These are phyloP conservation scores for Fomitopsis pulvina DNA, from an alignment of 768 basidiomycete genomes.

Conservation along the genomic window DNA sequence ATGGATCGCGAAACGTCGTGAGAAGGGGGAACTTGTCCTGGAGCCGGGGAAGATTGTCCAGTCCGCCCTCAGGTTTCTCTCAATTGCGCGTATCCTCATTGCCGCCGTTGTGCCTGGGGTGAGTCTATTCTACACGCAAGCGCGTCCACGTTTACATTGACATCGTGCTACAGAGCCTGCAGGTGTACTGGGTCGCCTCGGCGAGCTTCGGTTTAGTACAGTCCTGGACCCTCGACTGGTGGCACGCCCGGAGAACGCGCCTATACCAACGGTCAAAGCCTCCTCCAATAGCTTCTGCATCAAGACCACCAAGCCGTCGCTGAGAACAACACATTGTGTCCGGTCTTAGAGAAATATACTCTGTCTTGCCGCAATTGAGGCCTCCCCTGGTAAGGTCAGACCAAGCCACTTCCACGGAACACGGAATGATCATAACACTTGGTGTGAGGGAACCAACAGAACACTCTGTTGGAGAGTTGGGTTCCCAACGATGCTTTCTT, in stretches of 20 bases:
- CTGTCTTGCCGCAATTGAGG: no score
- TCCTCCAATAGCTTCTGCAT: neutral
- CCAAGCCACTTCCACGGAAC: no score
- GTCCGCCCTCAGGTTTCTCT: slow-evolving; percentile 45
- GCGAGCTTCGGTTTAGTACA: slow-evolving; percentile 69
- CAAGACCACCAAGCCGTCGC: neutral
- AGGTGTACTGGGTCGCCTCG: slow-evolving; percentile 75
- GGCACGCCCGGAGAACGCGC: slow-evolving; percentile 36
- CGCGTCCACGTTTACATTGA: slow-evolving; percentile 7
- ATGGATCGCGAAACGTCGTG: slow-evolving; percentile 36
- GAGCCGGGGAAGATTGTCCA: slow-evolving; percentile 48
- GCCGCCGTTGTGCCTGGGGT: slow-evolving; percentile 71
- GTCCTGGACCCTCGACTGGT: slow-evolving; percentile 67
- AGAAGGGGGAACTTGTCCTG: slow-evolving; percentile 38
- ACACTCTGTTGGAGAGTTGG: slow-evolving; percentile 27
- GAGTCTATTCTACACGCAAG: slow-evolving; percentile 18
- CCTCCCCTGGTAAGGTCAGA: no score
- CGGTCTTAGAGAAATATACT: no score
- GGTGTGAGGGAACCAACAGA: slow-evolving; percentile 59
- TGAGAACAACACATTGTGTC: neutral
- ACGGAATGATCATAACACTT: slow-evolving; percentile 69
- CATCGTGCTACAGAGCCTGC: slow-evolving; percentile 45
- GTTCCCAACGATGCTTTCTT: slow-evolving; percentile 63
- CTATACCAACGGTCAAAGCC: neutral
- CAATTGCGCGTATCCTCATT: slow-evolving; percentile 60